Conservation (phyloP, 2,329 filamentous ascomycete genomes). For the Paecilomyces sp. region DNA sequence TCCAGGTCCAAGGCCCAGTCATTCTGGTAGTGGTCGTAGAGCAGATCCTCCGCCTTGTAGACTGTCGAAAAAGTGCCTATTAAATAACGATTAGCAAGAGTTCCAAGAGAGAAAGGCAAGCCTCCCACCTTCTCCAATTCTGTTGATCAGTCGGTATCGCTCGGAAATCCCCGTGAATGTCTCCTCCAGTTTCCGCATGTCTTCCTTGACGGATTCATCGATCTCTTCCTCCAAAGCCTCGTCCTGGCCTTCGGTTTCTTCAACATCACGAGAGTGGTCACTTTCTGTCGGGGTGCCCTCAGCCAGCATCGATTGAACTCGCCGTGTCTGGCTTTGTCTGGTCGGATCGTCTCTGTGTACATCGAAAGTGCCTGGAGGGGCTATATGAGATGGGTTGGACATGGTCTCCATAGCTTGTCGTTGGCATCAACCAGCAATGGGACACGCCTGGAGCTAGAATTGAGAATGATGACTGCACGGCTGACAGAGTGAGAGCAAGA, state of each 20-base stretch:
- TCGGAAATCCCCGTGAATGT: slow-evolving; percentile 78
- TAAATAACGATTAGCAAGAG: slow-evolving; percentile 2
- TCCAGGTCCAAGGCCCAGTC: slow-evolving; percentile 70
- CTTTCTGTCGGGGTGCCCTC: slow-evolving; percentile 9
- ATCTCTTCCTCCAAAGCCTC: slow-evolving; percentile 28
- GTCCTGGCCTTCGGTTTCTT: slow-evolving; percentile 18
- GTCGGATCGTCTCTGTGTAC: slow-evolving; percentile 13
- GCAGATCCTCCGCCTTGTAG: slow-evolving; percentile 93
- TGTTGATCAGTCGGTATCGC: slow-evolving; percentile 84
- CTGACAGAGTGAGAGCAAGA: not conserved
- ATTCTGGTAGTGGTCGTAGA: slow-evolving; percentile 77
- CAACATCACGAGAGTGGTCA: slow-evolving; percentile 13
- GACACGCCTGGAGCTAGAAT: not conserved
- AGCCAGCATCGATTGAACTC: slow-evolving; percentile 11
- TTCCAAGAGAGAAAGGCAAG: not conserved
- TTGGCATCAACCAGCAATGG: not conserved
- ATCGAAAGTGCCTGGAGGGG: slow-evolving; percentile 17
- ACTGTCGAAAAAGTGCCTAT: slow-evolving; percentile 95
- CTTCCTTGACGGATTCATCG: slow-evolving; percentile 58
- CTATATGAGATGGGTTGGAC: slow-evolving; percentile 16
- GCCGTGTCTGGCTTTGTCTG: slow-evolving; percentile 5
- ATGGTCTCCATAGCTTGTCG: slow-evolving; percentile 8
- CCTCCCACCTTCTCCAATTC: slow-evolving; percentile 80
- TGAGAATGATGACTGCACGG: not conserved
- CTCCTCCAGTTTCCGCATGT: slow-evolving; percentile 78